Percentiles rank a stretch among this genome's conserved stretches.
phyloP scores from a whole-genome alignment of 2,329 filamentous ascomycete species.

The Microthyrium microscopicum region DNA sequence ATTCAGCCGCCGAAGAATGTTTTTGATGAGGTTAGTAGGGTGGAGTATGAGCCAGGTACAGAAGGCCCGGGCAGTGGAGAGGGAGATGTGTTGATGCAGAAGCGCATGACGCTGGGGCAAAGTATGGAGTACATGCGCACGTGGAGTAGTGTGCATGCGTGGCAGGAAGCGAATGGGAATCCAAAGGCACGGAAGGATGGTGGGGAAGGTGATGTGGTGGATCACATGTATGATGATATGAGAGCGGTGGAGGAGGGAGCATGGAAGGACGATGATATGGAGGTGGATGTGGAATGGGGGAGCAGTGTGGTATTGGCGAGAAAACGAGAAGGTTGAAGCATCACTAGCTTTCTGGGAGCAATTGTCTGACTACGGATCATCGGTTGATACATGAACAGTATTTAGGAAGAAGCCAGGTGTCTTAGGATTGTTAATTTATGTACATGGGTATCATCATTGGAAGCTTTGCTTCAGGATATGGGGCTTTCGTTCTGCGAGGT shows the following conservation, averaged over 20 bases:
- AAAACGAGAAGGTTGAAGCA: no score
- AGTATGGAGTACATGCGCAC: slow-evolving; percentile 46
- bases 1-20: slow-evolving; percentile 34
- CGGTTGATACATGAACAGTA: no score
- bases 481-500: slow-evolving; percentile 28
- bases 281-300: slow-evolving; percentile 45
- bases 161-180: slow-evolving; percentile 39
- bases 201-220: slow-evolving; percentile 44
- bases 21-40: slow-evolving; percentile 36
- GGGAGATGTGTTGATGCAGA: slow-evolving; percentile 34
- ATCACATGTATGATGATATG: slow-evolving; percentile 44
- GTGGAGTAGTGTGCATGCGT: slow-evolving; percentile 42
- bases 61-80: slow-evolving; percentile 22
- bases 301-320: slow-evolving; percentile 42
- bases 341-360: no score
- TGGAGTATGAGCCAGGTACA: slow-evolving; percentile 40
- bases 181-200: slow-evolving; percentile 33
- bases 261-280: slow-evolving; percentile 33
- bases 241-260: slow-evolving; percentile 32
- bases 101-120: slow-evolving; percentile 37
- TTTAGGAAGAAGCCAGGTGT: no score
- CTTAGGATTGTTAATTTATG: no score
- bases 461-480: slow-evolving; percentile 26
- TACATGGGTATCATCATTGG: slow-evolving; percentile 15
- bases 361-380: no score